phyloP scores from a whole-genome alignment of 495 filamentous ascomycete genomes.

The Lepraria neglecta region DNA sequence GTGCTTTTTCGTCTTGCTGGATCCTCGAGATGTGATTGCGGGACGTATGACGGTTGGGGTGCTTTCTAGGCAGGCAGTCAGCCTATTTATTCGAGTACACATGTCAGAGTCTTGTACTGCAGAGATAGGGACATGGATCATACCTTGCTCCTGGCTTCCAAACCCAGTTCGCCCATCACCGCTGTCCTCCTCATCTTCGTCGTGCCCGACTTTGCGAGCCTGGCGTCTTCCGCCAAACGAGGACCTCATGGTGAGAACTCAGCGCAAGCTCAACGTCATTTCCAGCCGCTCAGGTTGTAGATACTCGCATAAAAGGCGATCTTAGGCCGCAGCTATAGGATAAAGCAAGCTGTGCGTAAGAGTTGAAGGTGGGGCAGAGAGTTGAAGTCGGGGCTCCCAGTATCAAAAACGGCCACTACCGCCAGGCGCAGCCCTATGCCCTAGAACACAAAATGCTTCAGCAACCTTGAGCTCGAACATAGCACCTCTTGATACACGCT shows the following conservation, averaged over 20 bases:
- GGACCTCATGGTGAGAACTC: constrained; percentile 48
- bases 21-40: constrained; percentile 22
- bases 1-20: constrained; percentile 55
- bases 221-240: constrained; percentile 63
- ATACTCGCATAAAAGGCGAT: no score
- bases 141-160: constrained; percentile 32
- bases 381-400: not conserved
- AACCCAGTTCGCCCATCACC: not conserved
- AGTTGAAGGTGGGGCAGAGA: not conserved
- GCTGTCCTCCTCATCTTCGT: constrained; percentile 32
- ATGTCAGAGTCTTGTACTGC: constrained; percentile 13
- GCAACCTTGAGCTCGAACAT: not conserved
- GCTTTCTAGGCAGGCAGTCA: constrained; percentile 24
- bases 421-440: constrained; percentile 9
- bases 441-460: constrained; percentile 4
- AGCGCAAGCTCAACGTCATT: not conserved
- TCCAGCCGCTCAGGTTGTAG: not conserved
- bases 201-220: constrained; percentile 63
- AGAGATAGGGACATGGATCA: not conserved
- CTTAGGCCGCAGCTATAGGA: no score
- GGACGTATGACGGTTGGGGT: constrained; percentile 25
- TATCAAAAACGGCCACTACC: not conserved
- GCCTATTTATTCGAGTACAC: constrained; percentile 12
- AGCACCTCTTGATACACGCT: constrained; percentile 34
- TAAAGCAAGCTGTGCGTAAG: not conserved